Evolutionary conservation across 805 yeast species (phyloP).

Genomic region (Wickerhamomyces chambardii): DNA sequence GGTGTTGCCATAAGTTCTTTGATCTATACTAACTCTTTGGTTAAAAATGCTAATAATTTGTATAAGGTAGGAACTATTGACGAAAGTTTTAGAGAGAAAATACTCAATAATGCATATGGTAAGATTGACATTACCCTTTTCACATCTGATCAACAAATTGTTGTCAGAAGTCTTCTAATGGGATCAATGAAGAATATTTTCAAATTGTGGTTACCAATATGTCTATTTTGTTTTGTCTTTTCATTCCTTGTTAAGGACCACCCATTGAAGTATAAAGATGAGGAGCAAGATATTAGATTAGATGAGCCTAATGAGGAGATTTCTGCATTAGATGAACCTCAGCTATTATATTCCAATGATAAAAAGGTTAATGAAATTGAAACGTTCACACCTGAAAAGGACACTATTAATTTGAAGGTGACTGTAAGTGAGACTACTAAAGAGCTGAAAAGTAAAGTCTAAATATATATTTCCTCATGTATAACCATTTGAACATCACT

Average conservation of each 20-base stretch:
- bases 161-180: constrained; percentile 1
- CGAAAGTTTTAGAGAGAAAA: neutral
- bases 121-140: constrained; percentile 1
- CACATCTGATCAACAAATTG: neutral
- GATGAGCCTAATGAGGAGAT: too few relatives aligned
- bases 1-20: constrained; percentile 36
- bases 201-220: constrained; percentile 2
- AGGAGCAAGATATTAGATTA: too few relatives aligned
- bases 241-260: neutral
- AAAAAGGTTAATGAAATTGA: too few relatives aligned
- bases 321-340: too few relatives aligned
- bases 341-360: too few relatives aligned
- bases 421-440: too few relatives aligned
- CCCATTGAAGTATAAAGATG: neutral
- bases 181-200: constrained; percentile 2
- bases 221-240: neutral
- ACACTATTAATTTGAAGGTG: too few relatives aligned
- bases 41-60: neutral
- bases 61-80: neutral
- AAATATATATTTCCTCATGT: too few relatives aligned
- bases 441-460: too few relatives aligned
- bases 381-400: too few relatives aligned
- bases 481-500: too few relatives aligned
- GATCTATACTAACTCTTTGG: constrained; percentile 5
- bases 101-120: constrained; percentile 1